These are phyloP conservation scores for Diaporthe vexans DNA, from an alignment of 2,329 filamentous ascomycete species.

Conservation along the genomic window DNA sequence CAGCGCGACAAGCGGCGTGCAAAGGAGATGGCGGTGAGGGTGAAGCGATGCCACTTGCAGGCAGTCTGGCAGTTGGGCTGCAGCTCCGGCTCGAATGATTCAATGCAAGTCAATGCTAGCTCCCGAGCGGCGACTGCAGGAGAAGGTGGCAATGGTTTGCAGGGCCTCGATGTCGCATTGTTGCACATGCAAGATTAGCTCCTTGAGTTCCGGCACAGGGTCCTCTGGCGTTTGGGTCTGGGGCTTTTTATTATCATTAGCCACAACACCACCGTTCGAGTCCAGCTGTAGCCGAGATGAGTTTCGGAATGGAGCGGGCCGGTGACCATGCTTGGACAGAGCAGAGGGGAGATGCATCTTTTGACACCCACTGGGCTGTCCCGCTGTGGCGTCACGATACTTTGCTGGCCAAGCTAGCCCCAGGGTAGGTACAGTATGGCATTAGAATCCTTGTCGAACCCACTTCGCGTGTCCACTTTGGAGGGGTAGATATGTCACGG, in stretches of 20 bases:
- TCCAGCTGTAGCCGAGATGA: conserved; percentile 8
- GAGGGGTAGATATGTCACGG: conserved; percentile 25
- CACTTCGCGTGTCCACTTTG: conserved; percentile 16
- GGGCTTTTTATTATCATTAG: no score
- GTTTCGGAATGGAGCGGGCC: conserved; percentile 17
- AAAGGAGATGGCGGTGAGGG: conserved; percentile 37
- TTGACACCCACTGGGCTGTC: background rate
- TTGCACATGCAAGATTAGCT: conserved; percentile 33
- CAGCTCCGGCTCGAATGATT: conserved; percentile 23
- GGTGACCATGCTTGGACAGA: background rate
- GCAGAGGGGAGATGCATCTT: background rate
- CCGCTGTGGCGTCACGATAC: background rate
- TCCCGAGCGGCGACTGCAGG: conserved; percentile 26
- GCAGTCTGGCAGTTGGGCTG: conserved; percentile 17
- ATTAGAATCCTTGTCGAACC: conserved; percentile 30
- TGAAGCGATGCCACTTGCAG: conserved; percentile 31
- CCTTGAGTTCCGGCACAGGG: background rate
- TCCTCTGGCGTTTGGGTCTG: background rate
- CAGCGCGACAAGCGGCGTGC: conserved; percentile 37
- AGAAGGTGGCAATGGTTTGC: conserved; percentile 27
- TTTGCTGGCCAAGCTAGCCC: no score
- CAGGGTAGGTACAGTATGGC: background rate
- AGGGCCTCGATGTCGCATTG: conserved; percentile 30
- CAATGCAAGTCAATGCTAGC: conserved; percentile 25
- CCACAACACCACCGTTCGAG: background rate